Conservation (phyloP, 768 basidiomycete genomes). For the Tubosaeta brunneosetosa region DNA sequence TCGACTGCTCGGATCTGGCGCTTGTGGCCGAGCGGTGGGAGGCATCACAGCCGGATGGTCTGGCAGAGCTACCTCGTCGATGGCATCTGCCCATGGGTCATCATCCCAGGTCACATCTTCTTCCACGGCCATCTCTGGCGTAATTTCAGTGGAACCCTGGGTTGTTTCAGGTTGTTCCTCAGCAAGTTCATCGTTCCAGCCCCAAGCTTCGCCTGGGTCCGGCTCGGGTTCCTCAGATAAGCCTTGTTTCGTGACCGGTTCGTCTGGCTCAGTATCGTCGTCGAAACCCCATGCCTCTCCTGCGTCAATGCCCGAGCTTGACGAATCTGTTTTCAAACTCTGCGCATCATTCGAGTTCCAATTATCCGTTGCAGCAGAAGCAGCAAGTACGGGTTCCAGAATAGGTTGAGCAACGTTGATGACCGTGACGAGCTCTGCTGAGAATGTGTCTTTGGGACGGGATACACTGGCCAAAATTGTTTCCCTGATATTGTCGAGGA, state of each 20-base stretch:
- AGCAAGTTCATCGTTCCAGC: constrained; percentile 54
- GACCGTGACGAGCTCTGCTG: constrained; percentile 17
- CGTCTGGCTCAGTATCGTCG: constrained; percentile 35
- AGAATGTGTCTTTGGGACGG: constrained; percentile 21
- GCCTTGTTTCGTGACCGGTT: constrained; percentile 14
- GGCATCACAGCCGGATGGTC: constrained; percentile 26
- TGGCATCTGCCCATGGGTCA: constrained; percentile 60
- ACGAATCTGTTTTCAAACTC: constrained; percentile 24
- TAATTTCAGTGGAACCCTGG: constrained; percentile 1
- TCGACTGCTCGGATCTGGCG: constrained; percentile 49
- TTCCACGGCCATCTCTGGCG: constrained; percentile 28
- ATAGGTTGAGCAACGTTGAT: not conserved
- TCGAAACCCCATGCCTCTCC: constrained; percentile 52
- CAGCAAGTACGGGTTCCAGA: not conserved
- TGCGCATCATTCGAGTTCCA: constrained; percentile 45
- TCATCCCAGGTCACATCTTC: constrained; percentile 61
- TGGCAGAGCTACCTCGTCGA: constrained; percentile 27
- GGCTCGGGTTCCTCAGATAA: constrained; percentile 27
- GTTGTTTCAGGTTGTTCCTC: constrained; percentile 29
- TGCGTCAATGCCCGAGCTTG: constrained; percentile 21
- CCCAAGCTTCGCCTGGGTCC: constrained; percentile 64
- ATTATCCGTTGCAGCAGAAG: constrained; percentile 29
- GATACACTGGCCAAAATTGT: constrained; percentile 41
- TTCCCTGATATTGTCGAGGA: constrained; percentile 58
- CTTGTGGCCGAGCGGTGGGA: constrained; percentile 23